Conservation (phyloP, 257 asterid species). For the Solanum pennellii region DNA sequence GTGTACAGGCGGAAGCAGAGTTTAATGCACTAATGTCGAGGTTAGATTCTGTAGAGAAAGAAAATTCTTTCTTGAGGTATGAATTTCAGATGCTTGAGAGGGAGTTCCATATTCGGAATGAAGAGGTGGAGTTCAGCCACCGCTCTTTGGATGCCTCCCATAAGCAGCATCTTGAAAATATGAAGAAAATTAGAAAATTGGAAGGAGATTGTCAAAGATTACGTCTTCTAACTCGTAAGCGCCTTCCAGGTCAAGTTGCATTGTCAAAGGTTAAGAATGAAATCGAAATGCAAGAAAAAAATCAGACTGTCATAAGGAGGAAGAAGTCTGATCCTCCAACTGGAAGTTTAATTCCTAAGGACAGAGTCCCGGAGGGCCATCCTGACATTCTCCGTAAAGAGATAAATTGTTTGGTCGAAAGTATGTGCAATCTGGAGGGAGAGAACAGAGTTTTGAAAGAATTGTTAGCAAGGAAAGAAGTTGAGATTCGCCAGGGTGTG, state of each 20-base stretch:
- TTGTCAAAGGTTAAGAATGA: slow-evolving; percentile 21
- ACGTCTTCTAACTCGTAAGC: slow-evolving; percentile 50
- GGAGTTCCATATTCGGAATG: slow-evolving; percentile 47
- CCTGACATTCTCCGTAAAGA: slow-evolving; percentile 24
- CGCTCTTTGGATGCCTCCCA: slow-evolving; percentile 38
- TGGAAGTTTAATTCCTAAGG: slow-evolving; percentile 19
- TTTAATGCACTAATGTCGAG: slow-evolving; percentile 51
- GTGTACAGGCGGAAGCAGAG: slow-evolving; percentile 48
- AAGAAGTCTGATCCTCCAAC: slow-evolving; percentile 8
- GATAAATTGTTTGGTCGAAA: slow-evolving; percentile 38
- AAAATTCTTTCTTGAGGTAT: slow-evolving; percentile 63
- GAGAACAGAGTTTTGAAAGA: slow-evolving; percentile 51
- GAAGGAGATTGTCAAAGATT: slow-evolving; percentile 79
- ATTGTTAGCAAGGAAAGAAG: slow-evolving; percentile 36
- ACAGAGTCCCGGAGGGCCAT: slow-evolving; percentile 1
- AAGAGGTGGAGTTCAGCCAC: slow-evolving; percentile 42
- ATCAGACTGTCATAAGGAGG: slow-evolving; percentile 22
- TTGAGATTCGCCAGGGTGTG: slow-evolving; percentile 13
- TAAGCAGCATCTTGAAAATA: slow-evolving; percentile 34
- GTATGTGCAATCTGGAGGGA: slow-evolving; percentile 44
- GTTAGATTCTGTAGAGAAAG: slow-evolving; percentile 62
- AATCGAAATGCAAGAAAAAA: slow-evolving; percentile 27
- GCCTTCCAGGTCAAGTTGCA: slow-evolving; percentile 29
- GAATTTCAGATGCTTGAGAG: slow-evolving; percentile 60
- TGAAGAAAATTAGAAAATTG: slow-evolving; percentile 61